A percentile compares a stretch with the other conserved stretches of the same genome.
phyloP scores from a whole-genome alignment of 2,329 filamentous ascomycete species.

The Cordyceps pruinosa region DNA sequence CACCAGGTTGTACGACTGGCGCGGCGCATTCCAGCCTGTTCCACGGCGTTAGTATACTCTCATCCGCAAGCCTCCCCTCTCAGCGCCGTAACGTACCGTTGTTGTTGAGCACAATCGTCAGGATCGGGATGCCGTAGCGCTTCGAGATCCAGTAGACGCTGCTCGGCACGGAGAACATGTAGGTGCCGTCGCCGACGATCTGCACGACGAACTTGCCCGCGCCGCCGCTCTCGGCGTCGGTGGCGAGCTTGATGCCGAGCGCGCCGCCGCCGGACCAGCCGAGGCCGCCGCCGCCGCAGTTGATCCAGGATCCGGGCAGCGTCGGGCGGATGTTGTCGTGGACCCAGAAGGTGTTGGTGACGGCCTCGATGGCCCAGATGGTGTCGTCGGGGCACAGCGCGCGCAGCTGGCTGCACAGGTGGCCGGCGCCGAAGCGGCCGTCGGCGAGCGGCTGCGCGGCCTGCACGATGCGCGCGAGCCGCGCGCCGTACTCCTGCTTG shows the following conservation, averaged over 20 bases:
- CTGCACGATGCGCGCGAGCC: constrained; percentile 52
- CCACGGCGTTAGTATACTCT: constrained; percentile 10
- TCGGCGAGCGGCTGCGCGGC: constrained; percentile 51
- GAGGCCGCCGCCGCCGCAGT: constrained; percentile 73
- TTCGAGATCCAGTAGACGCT: constrained; percentile 51
- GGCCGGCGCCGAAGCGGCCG: constrained; percentile 40
- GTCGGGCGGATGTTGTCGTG: constrained; percentile 64
- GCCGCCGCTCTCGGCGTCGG: constrained; percentile 33
- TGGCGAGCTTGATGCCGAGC: constrained; percentile 69
- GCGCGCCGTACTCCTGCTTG: constrained; percentile 44
- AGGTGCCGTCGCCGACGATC: constrained; percentile 52
- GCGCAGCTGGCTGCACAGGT: constrained; percentile 27
- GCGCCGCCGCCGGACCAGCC: constrained; percentile 75
- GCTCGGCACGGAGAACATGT: constrained; percentile 46
- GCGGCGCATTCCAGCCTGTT: constrained; percentile 48
- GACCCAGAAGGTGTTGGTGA: constrained; percentile 62
- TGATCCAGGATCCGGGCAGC: constrained; percentile 67
- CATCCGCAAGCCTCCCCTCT: neutral
- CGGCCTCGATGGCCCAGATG: constrained; percentile 71
- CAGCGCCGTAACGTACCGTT: constrained; percentile 32
- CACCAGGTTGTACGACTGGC: constrained; percentile 48
- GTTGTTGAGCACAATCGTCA: constrained; percentile 52
- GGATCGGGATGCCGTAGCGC: constrained; percentile 46
- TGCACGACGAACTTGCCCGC: constrained; percentile 47
- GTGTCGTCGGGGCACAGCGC: constrained; percentile 40